A percentile compares a stretch with the other conserved stretches of the same genome.
Evolutionary conservation across 2,329 filamentous ascomycete genomes (phyloP).

Genomic region (Magnaporthiopsis incrustans): DNA sequence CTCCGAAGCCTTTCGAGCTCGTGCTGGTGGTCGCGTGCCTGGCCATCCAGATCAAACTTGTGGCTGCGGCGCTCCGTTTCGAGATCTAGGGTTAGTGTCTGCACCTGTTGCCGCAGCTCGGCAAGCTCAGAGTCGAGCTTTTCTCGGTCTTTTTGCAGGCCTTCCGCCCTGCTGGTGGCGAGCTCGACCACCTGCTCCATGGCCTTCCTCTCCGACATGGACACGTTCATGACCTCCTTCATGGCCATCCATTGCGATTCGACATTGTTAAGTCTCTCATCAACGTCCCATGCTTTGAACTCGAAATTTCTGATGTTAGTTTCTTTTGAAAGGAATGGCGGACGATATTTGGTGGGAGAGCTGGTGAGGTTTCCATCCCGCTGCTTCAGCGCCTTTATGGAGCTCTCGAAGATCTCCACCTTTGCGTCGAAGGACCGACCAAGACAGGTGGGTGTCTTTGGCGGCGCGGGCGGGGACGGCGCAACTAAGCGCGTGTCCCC

Average conservation of each 20-base stretch:
- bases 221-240: constrained; percentile 62
- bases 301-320: constrained; percentile 53
- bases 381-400: constrained; percentile 13
- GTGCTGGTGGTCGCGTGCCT: constrained; percentile 43
- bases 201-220: constrained; percentile 57
- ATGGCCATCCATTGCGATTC: constrained; percentile 66
- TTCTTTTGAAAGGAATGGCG: constrained; percentile 58
- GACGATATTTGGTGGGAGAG: constrained; percentile 32
- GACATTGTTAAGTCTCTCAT: constrained; percentile 67
- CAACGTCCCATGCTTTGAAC: constrained; percentile 70
- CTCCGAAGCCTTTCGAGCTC: constrained; percentile 47
- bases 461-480: constrained; percentile 14
- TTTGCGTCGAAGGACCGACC: background rate
- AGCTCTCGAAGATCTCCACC: constrained; percentile 17
- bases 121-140: constrained; percentile 57
- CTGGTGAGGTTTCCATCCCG: constrained; percentile 18
- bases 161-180: constrained; percentile 56
- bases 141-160: background rate
- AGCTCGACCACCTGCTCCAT: constrained; percentile 68
- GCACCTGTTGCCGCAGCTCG: constrained; percentile 36
- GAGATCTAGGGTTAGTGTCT: constrained; percentile 29
- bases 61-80: constrained; percentile 36
- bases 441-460: constrained; percentile 19
- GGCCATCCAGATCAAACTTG: constrained; percentile 46
- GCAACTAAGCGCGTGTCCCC: background rate